Conservation (phyloP, 1,284 basidiomycete genomes). For the Sparassis latifolia region DNA sequence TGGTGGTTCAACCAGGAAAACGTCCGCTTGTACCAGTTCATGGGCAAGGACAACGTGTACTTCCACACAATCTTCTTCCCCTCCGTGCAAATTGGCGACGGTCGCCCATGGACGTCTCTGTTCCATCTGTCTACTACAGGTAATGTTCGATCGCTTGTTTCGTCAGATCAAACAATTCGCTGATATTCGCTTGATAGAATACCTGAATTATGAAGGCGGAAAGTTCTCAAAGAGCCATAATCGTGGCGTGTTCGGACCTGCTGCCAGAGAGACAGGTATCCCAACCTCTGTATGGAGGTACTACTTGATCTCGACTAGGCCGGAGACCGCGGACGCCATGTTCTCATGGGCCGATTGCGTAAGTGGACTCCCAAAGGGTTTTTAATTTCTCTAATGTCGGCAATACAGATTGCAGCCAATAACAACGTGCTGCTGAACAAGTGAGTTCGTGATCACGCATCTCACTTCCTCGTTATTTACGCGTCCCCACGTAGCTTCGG, state of each 20-base stretch:
- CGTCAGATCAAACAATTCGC: neutral
- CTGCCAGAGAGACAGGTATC: conserved; percentile 89
- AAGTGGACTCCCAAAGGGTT: conserved; percentile 23
- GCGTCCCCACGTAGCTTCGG: conserved; percentile 61
- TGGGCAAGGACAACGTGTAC: conserved; percentile 98
- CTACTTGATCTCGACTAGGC: conserved; percentile 89
- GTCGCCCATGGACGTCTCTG: conserved; percentile 89
- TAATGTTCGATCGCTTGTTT: conserved; percentile 21
- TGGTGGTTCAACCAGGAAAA: conserved; percentile 98
- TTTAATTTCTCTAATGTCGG: neutral
- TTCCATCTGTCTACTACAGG: conserved; percentile 96
- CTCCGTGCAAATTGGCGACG: conserved; percentile 85
- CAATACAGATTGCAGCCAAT: conserved; percentile 75
- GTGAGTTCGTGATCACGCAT: conserved; percentile 33
- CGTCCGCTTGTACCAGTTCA: conserved; percentile 96
- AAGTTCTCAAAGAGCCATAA: conserved; percentile 99
- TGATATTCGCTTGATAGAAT: conserved; percentile 52
- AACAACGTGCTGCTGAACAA: conserved; percentile 96
- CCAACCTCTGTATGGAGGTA: conserved; percentile 96
- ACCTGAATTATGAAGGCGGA: conserved; percentile 96
- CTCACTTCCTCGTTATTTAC: neutral
- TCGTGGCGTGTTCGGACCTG: conserved; percentile 95
- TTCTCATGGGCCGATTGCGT: conserved; percentile 98
- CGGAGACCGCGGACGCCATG: conserved; percentile 91
- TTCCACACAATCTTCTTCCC: conserved; percentile 99